Evolutionary conservation across 208 protist species (phyloP), one percentile per base, ranked within the genome.

Genomic region (Porcisia deanei): DNA sequence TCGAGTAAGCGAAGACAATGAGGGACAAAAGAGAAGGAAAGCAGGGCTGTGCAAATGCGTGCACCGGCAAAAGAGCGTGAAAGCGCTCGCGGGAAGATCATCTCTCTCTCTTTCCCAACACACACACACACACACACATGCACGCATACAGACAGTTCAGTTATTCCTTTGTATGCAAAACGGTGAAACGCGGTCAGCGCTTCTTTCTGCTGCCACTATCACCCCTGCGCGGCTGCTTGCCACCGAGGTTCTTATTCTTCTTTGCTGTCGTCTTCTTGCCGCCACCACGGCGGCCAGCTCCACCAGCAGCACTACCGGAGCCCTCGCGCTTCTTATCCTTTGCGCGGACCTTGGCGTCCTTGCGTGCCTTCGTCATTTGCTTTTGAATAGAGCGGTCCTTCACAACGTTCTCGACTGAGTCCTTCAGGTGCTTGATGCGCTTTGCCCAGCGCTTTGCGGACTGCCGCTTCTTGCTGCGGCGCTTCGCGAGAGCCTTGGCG

Each of bases 371-470:
- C 76, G 73, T 75, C 41, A 47, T 83, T 71, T 90, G 85, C 68
- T 85, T 85, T 37, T 80, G 64, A 37, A 79, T 74, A 7, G 78
- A 79, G 22, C 86, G 79, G 43, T 94, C 87, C 77, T 90, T 81
- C 73, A 93, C 91, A 16, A 91, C 85, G 47, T 90, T 93, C 65
- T 96, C 87, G 0, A 96, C 85, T 3, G 88, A 91, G 61, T 90
- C 70, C 77, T 94, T 77, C 34, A 96, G 71, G 3, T 79, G 69
- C 39, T 92, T 66, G 4, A 93, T 58, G 34, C 91, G 84, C 79
- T 84, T 88, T 54, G 88, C 88, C 91, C 91, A 96, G 74, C 83
- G 76, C 78, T 92, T 94, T 18, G 91, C 91, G 7, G 89, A 94
- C 69, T 88, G 88, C 18, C 89, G 88, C 82, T 94, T 96, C 80